phyloP scores from a whole-genome alignment of 768 basidiomycete species.

The Tylopilus balloui region DNA sequence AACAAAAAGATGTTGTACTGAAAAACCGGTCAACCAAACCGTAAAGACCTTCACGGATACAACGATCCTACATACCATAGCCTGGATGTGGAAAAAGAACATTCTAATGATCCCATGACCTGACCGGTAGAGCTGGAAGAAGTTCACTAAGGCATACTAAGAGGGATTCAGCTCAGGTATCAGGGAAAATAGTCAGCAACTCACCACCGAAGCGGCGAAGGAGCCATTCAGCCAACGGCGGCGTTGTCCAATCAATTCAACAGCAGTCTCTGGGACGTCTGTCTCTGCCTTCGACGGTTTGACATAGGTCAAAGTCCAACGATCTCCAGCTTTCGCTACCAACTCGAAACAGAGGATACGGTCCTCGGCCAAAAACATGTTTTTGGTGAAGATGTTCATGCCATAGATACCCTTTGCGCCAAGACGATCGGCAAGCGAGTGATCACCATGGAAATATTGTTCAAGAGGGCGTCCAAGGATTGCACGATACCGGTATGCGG shows the following conservation, averaged over 20 bases:
- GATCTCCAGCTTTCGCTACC: conserved; percentile 82
- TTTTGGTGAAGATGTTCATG: conserved; percentile 97
- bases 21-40: conserved; percentile 1
- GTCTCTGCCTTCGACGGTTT: conserved; percentile 96
- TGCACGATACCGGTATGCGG: conserved; percentile 90
- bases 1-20: conserved; percentile 85
- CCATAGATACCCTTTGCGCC: conserved; percentile 93
- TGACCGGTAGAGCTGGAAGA: conserved; percentile 83
- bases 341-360: conserved; percentile 97
- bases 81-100: conserved; percentile 96
- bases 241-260: conserved; percentile 91
- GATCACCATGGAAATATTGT: conserved; percentile 85
- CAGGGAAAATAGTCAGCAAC: conserved; percentile 25
- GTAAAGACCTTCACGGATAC: neutral
- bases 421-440: conserved; percentile 85
- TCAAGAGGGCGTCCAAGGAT: conserved; percentile 84
- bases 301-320: conserved; percentile 88
- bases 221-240: conserved; percentile 97
- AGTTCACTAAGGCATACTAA: conserved; percentile 90
- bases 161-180: conserved; percentile 2
- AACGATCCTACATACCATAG: conserved; percentile 51
- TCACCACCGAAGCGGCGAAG: conserved; percentile 85
- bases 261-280: conserved; percentile 90
- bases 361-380: conserved; percentile 89
- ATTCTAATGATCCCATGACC: conserved; percentile 86